Base-by-base conservation (phyloP, 2,329 filamentous ascomycete genomes). In the Fusarium sp. region DNA sequence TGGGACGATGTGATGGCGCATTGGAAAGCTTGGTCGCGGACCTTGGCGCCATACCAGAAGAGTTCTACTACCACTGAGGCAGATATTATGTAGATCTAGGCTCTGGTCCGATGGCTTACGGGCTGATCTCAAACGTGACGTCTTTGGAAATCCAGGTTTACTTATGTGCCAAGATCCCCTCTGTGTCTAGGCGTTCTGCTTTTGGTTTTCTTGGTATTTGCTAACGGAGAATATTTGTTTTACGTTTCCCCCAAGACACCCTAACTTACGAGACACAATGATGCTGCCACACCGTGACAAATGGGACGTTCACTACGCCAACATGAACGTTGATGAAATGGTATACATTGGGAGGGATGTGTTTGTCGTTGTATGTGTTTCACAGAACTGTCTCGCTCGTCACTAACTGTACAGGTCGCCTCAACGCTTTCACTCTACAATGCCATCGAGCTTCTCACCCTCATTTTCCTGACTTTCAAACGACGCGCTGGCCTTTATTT, bases 401-500 rank as follows among this genome's bases (percentile, higher is more conserved):
- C 4, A 6, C 41, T 15, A 5, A 3, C 9, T 2, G 4, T 3
- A 10, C 8, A 71, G 70, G 43, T 64, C 12, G 62, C 64, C 16
- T 48, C 70, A 15, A 63, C 67, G 3, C 13, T 73, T 1, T 41
- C 67, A 2, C 62, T 78, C 8, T 79, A 77, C 51, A 80, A 80
- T 16, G 72, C 75, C 13, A 27, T 76, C 32, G 78, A 81, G 51
- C 74, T 81, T 4, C 69, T 70, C 32, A 65, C 76, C 34, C 73
- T 80, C 56, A 77, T 80, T 46, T 70, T 77, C 27, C 55, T 73
- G 11, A 77, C 76, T 30, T 81, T 81, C 61, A 76, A 77, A 46
- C 65, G 69, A 15, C 71, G 73, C 24, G 52, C 52, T 1, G 77
- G 78, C 2, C 72, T 81, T 10, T 82, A 82, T 54, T 82, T 82